Evolutionary conservation across 305 asterid species (phyloP).

Genomic region (Rubia occidens): DNA sequence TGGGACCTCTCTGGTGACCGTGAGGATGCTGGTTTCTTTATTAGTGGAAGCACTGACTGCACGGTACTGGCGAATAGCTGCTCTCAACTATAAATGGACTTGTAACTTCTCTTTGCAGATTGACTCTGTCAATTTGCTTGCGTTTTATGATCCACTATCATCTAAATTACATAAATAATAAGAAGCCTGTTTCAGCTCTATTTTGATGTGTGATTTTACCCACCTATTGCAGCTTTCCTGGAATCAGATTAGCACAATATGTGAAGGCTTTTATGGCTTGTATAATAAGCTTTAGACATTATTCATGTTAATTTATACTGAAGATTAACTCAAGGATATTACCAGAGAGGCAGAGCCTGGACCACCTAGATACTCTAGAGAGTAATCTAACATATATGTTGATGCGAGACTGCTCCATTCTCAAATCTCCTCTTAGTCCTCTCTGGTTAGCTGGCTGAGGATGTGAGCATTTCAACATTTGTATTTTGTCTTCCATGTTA

Average conservation of each 20-base stretch:
- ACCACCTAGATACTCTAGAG: neutral
- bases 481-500: constrained; percentile 2
- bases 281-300: too few species aligned
- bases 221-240: neutral
- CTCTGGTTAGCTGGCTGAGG: neutral
- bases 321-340: neutral
- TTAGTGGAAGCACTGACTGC: constrained; percentile 95
- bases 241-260: neutral
- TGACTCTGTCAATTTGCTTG: neutral
- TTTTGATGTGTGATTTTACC: neutral
- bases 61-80: constrained; percentile 37
- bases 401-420: neutral
- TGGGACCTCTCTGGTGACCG: constrained; percentile 94
- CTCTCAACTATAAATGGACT: neutral
- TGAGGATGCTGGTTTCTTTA: constrained; percentile 87
- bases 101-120: neutral
- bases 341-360: neutral
- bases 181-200: neutral
- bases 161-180: neutral
- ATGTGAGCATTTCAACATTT: neutral
- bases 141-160: neutral
- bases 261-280: neutral
- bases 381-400: neutral
- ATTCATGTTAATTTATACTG: too few species aligned
- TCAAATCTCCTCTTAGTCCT: neutral